These are phyloP conservation scores for Adansonia madagascariensis DNA, from an alignment of 441 rosid genomes.

Conservation along the genomic window DNA sequence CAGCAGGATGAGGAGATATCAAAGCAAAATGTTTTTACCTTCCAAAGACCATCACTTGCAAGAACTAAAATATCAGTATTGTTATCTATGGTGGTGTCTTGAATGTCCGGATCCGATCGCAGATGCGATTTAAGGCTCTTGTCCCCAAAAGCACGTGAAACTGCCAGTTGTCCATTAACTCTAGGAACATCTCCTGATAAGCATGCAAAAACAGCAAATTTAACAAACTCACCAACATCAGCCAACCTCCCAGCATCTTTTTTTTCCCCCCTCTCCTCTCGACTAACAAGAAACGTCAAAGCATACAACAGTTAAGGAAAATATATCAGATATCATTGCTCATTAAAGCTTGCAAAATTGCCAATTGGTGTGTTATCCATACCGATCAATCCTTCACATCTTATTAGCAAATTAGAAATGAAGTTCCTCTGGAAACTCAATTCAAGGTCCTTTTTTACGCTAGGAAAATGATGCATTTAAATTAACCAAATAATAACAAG, in stretches of 20 bases:
- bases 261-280: too few relatives aligned
- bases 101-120: conserved; percentile 85
- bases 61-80: conserved; percentile 64
- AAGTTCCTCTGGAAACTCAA: not conserved
- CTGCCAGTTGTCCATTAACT: conserved; percentile 93
- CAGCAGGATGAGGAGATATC: not conserved
- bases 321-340: not conserved
- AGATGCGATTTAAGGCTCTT: conserved; percentile 90
- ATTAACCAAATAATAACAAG: not conserved
- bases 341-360: not conserved
- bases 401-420: conserved; percentile 17
- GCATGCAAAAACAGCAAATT: conserved; percentile 21
- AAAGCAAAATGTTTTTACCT: conserved; percentile 54
- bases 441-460: not conserved
- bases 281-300: not conserved
- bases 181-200: conserved; percentile 90
- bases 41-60: conserved; percentile 96
- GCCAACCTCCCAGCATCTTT: not conserved
- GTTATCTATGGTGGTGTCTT: conserved; percentile 42
- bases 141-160: conserved; percentile 95
- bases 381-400: not conserved
- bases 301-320: not conserved
- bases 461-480: not conserved
- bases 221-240: conserved; percentile 4
- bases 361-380: not conserved